Evolutionary conservation across 306 rosid genomes (phyloP).

Genomic region (Cucumis cinereus): DNA sequence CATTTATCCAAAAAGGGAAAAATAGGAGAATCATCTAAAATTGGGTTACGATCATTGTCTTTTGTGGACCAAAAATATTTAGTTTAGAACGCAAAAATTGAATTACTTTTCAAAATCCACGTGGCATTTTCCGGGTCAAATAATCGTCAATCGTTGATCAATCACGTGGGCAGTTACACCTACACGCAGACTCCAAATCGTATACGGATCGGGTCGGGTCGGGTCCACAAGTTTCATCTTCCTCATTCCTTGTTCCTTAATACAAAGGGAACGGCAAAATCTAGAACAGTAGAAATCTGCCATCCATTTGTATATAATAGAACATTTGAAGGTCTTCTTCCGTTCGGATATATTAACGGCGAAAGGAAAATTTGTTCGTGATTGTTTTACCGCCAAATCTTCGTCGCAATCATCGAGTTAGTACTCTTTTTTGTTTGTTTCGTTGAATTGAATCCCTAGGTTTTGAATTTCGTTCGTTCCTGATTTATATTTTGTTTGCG

Average conservation of each 20-base stretch:
- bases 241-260: neutral
- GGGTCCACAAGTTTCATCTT: neutral
- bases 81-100: neutral
- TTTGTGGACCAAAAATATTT: neutral
- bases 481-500: neutral
- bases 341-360: neutral
- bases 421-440: neutral
- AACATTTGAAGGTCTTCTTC: neutral
- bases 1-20: neutral
- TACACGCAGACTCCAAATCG: neutral
- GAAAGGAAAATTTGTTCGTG: neutral
- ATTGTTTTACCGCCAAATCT: neutral
- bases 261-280: neutral
- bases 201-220: neutral
- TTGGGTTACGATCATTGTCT: neutral
- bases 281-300: neutral
- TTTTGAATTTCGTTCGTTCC: neutral
- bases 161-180: neutral
- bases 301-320: neutral
- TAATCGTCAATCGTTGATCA: neutral
- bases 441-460: neutral
- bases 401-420: neutral
- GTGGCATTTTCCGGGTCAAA: conserved; percentile 1
- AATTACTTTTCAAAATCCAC: neutral
- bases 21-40: neutral